phyloP scores from a whole-genome alignment of 2,329 filamentous ascomycete genomes.

The Diplodia corticola region DNA sequence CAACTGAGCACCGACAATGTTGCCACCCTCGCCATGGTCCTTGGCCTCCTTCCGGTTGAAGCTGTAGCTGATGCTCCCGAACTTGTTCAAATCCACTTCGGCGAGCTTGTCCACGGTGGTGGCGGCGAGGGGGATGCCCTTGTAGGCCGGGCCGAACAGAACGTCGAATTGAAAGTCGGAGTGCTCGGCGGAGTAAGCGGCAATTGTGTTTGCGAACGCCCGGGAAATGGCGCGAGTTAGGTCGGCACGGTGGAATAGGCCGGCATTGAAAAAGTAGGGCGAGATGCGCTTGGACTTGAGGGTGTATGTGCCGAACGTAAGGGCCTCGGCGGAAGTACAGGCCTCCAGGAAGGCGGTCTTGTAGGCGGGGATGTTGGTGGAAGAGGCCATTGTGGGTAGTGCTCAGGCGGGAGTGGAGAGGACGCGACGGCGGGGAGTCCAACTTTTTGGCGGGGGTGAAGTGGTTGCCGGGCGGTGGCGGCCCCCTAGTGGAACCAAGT shows the following conservation, averaged over 20 bases:
- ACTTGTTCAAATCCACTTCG: constrained; percentile 65
- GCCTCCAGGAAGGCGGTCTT: constrained; percentile 73
- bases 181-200: constrained; percentile 45
- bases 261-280: constrained; percentile 98
- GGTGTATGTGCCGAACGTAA: constrained; percentile 81
- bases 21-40: constrained; percentile 91
- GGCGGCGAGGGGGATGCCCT: constrained; percentile 89
- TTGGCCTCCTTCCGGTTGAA: constrained; percentile 98
- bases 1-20: constrained; percentile 83
- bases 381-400: constrained; percentile 15
- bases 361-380: constrained; percentile 34
- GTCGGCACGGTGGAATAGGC: constrained; percentile 79
- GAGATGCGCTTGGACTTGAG: constrained; percentile 90
- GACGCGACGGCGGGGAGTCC: background rate
- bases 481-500: constrained; percentile 16
- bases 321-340: constrained; percentile 65
- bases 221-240: constrained; percentile 75
- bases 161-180: constrained; percentile 69
- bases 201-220: constrained; percentile 71
- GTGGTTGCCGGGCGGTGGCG: background rate
- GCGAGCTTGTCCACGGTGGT: constrained; percentile 74
- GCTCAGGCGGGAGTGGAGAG: background rate
- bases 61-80: constrained; percentile 73
- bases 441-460: constrained; percentile 21
- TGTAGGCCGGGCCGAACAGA: constrained; percentile 93